These are phyloP conservation scores for Didymella exigua DNA, from an alignment of 2,329 filamentous ascomycete genomes.

Conservation along the genomic window DNA sequence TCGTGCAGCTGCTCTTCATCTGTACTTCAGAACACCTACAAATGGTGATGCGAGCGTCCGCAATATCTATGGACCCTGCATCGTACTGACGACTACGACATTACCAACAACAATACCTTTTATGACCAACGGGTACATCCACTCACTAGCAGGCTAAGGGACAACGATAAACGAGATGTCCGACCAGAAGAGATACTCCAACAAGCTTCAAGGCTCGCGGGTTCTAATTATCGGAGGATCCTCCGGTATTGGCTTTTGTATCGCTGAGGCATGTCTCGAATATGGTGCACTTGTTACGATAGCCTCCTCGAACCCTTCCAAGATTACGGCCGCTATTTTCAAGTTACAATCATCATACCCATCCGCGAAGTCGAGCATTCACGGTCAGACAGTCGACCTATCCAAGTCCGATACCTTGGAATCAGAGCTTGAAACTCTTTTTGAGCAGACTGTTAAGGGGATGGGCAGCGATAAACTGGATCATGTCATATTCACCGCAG, in stretches of 20 bases:
- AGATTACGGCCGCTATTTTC: constrained; percentile 56
- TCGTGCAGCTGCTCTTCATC: constrained; percentile 47
- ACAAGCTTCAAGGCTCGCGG: constrained; percentile 54
- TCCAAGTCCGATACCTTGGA: constrained; percentile 54
- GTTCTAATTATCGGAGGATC: constrained; percentile 69
- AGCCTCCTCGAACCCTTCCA: constrained; percentile 61
- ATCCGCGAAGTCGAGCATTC: constrained; percentile 47
- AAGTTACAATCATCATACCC: constrained; percentile 54
- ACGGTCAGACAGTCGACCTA: constrained; percentile 57
- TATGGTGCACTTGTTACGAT: constrained; percentile 63
- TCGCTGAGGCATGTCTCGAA: constrained; percentile 64
- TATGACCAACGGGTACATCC: neutral
- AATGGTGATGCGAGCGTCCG: neutral
- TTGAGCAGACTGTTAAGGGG: constrained; percentile 46
- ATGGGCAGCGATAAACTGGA: constrained; percentile 51
- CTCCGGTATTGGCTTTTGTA: constrained; percentile 66
- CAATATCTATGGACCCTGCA: neutral
- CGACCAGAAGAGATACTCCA: constrained; percentile 53
- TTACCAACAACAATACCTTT: neutral
- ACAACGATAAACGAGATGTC: constrained; percentile 24
- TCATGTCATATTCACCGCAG: constrained; percentile 65
- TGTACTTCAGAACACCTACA: constrained; percentile 50
- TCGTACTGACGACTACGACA: constrained; percentile 8
- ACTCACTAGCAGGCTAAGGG: neutral
- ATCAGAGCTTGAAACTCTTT: constrained; percentile 54